These are phyloP conservation scores for Annona cherimola DNA, from an alignment of 164 flowering plant genomes.

Conservation along the genomic window DNA sequence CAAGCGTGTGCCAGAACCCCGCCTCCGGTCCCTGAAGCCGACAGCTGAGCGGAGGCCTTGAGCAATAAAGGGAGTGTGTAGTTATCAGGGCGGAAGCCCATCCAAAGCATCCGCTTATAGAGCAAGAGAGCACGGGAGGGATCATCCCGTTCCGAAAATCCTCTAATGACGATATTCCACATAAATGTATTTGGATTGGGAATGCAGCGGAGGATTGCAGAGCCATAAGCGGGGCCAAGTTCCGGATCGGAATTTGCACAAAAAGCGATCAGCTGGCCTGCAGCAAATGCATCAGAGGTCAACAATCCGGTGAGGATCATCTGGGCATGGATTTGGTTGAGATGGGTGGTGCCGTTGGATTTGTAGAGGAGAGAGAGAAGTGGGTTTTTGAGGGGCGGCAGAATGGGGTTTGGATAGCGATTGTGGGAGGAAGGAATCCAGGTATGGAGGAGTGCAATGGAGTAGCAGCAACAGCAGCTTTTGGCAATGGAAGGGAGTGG, in stretches of 20 bases:
- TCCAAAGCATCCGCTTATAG: slow-evolving; percentile 45
- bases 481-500: background rate
- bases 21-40: slow-evolving; percentile 23
- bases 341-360: slow-evolving; percentile 50
- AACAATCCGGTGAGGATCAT: slow-evolving; percentile 39
- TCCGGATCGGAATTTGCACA: slow-evolving; percentile 34
- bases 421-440: slow-evolving; percentile 23
- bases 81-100: slow-evolving; percentile 39
- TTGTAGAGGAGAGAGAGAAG: slow-evolving; percentile 40
- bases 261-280: slow-evolving; percentile 52
- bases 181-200: slow-evolving; percentile 35
- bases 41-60: slow-evolving; percentile 36
- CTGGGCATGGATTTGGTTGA: slow-evolving; percentile 59
- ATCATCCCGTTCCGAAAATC: slow-evolving; percentile 27
- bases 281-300: slow-evolving; percentile 35
- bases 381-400: slow-evolving; percentile 29
- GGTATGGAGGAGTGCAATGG: slow-evolving; percentile 14
- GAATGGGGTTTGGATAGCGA: slow-evolving; percentile 23
- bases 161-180: slow-evolving; percentile 51
- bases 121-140: slow-evolving; percentile 31
- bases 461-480: slow-evolving; percentile 4
- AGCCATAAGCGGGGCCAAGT: slow-evolving; percentile 27
- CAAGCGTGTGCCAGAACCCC: slow-evolving; percentile 46
- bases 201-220: slow-evolving; percentile 23
- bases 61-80: slow-evolving; percentile 53